Conservation (phyloP, 257 asterid genomes). For the Rauvolfia tetraphylla region DNA sequence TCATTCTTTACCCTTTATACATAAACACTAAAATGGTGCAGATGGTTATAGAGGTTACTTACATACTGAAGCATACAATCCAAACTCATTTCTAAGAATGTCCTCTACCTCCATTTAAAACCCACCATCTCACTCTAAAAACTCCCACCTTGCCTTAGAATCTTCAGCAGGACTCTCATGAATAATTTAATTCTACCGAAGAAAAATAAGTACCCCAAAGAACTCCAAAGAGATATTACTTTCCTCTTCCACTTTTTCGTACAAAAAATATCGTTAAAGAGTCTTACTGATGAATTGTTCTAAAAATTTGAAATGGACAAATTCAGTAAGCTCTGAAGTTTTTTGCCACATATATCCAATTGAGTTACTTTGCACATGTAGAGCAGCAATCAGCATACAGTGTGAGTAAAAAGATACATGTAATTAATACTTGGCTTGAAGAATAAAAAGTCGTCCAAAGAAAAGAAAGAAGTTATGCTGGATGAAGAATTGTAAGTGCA, state of each 20-base stretch:
- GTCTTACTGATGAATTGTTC: background rate
- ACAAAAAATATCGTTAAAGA: background rate
- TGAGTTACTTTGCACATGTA: background rate
- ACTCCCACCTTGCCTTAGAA: background rate
- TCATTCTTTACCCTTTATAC: background rate
- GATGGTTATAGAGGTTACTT: background rate
- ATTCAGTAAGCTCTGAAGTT: background rate
- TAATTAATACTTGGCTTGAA: background rate
- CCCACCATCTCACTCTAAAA: background rate
- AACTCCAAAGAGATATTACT: background rate
- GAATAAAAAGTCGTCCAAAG: background rate
- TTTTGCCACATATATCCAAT: background rate
- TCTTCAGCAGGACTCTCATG: background rate
- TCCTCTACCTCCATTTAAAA: background rate
- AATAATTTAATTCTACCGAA: background rate
- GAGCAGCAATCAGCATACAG: background rate
- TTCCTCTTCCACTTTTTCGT: background rate
- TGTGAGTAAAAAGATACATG: background rate
- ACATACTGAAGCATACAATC: background rate
- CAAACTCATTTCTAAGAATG: background rate
- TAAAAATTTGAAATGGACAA: background rate
- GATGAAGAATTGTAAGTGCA: background rate
- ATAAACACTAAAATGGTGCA: background rate
- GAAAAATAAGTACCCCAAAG: background rate
- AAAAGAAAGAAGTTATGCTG: background rate